Conservation (phyloP, 140 eudicot genomes). For the Ambrosia hybrid region DNA sequence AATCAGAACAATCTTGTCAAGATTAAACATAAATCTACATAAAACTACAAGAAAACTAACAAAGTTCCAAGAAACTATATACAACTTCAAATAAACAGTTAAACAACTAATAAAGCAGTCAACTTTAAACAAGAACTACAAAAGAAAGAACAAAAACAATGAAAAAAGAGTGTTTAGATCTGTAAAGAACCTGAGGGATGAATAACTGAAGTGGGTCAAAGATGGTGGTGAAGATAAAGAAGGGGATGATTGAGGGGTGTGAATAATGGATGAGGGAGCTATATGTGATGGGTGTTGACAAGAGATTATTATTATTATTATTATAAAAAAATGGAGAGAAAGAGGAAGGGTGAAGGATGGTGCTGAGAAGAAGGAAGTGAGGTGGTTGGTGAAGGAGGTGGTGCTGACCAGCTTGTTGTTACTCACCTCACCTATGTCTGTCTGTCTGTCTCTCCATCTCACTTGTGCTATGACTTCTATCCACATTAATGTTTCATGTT, state of each 20-base stretch:
- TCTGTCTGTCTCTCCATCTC: too few species aligned
- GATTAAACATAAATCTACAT: too few species aligned
- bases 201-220: not conserved
- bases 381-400: not conserved
- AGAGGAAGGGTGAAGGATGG: not conserved
- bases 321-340: not conserved
- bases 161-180: not conserved
- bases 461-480: not conserved
- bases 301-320: too few species aligned
- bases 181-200: not conserved
- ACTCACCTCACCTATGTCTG: not conserved
- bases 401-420: not conserved
- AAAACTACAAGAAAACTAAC: too few species aligned
- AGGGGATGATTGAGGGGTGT: too few species aligned
- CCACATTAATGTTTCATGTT: not conserved
- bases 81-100: too few species aligned
- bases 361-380: not conserved
- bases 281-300: too few species aligned
- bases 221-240: not conserved
- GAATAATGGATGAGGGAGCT: too few species aligned
- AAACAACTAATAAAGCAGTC: too few species aligned
- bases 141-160: not conserved
- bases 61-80: too few species aligned
- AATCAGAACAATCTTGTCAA: too few species aligned
- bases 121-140: too few species aligned